Base-by-base conservation (phyloP, 129 eudicot species). In the Dittrichia graveolens region DNA sequence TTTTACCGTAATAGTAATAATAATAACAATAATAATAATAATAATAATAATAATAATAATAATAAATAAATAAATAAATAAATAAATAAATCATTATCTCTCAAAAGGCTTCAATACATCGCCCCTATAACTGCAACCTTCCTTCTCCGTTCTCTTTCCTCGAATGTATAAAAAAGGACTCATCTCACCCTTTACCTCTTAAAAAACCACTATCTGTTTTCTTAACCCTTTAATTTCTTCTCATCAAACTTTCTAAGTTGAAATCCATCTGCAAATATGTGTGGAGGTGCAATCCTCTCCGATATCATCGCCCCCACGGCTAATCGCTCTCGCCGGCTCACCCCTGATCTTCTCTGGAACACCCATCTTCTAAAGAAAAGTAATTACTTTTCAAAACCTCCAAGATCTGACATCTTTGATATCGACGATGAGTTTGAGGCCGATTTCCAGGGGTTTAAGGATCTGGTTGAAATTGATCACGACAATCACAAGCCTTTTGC, bases 201-300 rank as follows among this genome's bases (percentile, higher is more conserved):
- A 43, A 61, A 18, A 42, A 56, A 63, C 54, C 41, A 13, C 19
- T 48, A 15, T 41, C 8, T 8, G 12, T 37, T 37, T 24, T 24
- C 31, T 24, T 24, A n/a, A n/a, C n/a, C n/a, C n/a, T n/a, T n/a
- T n/a, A 24, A 24, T 24, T 19, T 7, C 16, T 15, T 44, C 14
- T 41, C 6, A 57, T 4, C 67, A 58, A 41, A 5, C 19, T 66
- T n/a, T 3, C 4, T 4, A 56, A 13, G 14, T 8, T 19, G 5
- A 11, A 31, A 58, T 10, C 35, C 65, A 72, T 7, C 61, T 12
- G 69, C 48, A 50, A 63, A 50, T 6, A 94, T 94, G 98, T 94
- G 98, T 84, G 98, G 98, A 2, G 98, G 98, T 66, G 96, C 98
- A 7, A 86, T 90, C 19, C 86, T 90, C 16, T 87, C 98, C 61